Conservation (phyloP, 2,329 filamentous ascomycete genomes). For the Talaromyces sp. region DNA sequence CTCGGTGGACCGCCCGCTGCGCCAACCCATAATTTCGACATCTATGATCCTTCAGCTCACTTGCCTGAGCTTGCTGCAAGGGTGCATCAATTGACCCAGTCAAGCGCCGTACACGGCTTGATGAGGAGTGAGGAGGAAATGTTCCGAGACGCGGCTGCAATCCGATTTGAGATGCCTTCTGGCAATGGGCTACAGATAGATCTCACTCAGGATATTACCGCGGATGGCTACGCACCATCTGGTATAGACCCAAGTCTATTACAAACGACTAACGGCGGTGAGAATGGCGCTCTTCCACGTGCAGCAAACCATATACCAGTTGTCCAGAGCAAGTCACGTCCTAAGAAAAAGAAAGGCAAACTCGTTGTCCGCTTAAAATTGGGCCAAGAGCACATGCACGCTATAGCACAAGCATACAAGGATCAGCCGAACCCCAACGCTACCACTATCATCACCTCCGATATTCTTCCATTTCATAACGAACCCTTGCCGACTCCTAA, state of each 20-base stretch:
- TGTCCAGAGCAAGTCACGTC: not conserved
- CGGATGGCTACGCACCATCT: not conserved
- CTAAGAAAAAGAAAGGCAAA: slow-evolving; percentile 9
- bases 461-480: slow-evolving; percentile 15
- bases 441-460: slow-evolving; percentile 6
- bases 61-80: slow-evolving; percentile 15
- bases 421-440: not conserved
- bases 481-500: not conserved
- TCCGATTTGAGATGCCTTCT: slow-evolving; percentile 35
- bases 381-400: slow-evolving; percentile 15
- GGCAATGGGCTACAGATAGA: slow-evolving; percentile 16
- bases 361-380: slow-evolving; percentile 18
- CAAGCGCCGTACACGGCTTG: slow-evolving; percentile 25
- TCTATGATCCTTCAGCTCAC: slow-evolving; percentile 19
- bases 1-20: slow-evolving; percentile 27
- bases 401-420: slow-evolving; percentile 1
- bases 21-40: not conserved
- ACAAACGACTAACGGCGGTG: not conserved
- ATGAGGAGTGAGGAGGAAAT: slow-evolving; percentile 31
- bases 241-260: slow-evolving; percentile 11
- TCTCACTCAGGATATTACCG: slow-evolving; percentile 2
- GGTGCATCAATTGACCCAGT: slow-evolving; percentile 16
- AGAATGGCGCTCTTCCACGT: slow-evolving; percentile 7
- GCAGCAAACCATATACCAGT: slow-evolving; percentile 8
- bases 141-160: slow-evolving; percentile 34